Base-by-base conservation (phyloP, 352 stramenopile genomes). In the Phytophthora crassamura region DNA sequence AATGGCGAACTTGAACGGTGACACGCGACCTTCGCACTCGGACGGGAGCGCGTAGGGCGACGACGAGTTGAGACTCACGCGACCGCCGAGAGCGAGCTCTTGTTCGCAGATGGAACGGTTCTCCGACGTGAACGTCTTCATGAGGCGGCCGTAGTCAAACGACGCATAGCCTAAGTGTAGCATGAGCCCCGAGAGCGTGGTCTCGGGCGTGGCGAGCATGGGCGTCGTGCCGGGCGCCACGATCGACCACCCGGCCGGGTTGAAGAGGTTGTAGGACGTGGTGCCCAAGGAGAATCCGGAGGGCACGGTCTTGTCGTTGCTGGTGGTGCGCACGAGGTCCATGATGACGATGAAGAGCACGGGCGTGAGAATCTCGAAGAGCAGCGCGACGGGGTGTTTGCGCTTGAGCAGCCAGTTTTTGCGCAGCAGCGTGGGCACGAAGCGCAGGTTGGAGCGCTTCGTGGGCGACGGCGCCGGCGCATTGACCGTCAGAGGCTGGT, bases 361-460 rank as follows among this genome's bases (percentile, higher is more conserved):
- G 15, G 85, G 85, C 4, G 82, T 74, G 38, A 91, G 42, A 43
- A 91, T 61, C 62, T 94, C 86, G 30, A 89, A 76, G 30, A 85
- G 22, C 11, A 84, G 56, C 8, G 68, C 74, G 4, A 89, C 18
- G 15, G 71, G 75, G 20, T 88, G 71, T 35, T 87, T 84, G 48
- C 73, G 76, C 78, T 93, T 93, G 67, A 93, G 85, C 73, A 86
- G 66, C 69, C 73, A 88, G 69, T 93, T 93, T 74, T 93, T 93
- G 48, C 83, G 75, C 52, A 93, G 75, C 39, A 93, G 59, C 57
- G 69, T 76, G 12, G 77, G 75, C 30, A 88, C 65, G 41, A 86
- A 88, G 43, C 73, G 77, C 58, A 81, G 54, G 30, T 74, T 60
- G 12, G 59, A 72, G 11, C 57, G 55, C 36, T 62, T 61, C 32